Evolutionary conservation across 23 red algal genomes (phyloP).

Genomic region (Chondrus crispus): DNA sequence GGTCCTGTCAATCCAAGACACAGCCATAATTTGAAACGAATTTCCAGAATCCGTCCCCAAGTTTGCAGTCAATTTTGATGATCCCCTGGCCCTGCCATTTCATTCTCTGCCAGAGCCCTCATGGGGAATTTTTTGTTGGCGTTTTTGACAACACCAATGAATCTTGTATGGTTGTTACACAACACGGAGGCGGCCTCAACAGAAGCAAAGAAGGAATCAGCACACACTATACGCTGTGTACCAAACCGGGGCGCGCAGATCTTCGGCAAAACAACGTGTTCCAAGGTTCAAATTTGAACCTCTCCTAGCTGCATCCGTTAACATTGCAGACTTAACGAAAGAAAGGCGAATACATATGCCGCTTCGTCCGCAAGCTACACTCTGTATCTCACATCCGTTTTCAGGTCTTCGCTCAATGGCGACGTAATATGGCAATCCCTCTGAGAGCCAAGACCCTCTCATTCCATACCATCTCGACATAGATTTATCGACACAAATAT

Average conservation of each 20-base stretch:
- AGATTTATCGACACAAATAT: constrained; percentile 8
- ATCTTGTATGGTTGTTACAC: neutral
- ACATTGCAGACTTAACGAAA: neutral
- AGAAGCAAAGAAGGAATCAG: constrained; percentile 50
- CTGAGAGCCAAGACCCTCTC: neutral
- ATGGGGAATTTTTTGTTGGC: constrained; percentile 6
- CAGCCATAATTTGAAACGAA: constrained; percentile 1
- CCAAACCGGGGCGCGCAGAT: neutral
- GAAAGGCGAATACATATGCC: neutral
- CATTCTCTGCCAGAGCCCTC: neutral
- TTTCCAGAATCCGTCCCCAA: neutral
- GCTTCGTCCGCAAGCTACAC: neutral
- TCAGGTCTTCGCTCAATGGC: constrained; percentile 39
- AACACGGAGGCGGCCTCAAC: constrained; percentile 3
- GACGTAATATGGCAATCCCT: constrained; percentile 29
- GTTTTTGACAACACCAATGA: constrained; percentile 31
- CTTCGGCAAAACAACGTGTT: neutral
- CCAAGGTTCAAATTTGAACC: neutral
- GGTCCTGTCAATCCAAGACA: constrained; percentile 16
- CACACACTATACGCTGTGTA: neutral
- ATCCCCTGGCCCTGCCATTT: neutral
- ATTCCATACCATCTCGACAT: constrained; percentile 19
- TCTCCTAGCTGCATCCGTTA: neutral
- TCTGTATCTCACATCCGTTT: constrained; percentile 21
- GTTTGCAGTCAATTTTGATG: neutral